Evolutionary conservation across 75 land plant genomes (phyloP).

Genomic region (Isoetes taiwanensis): DNA sequence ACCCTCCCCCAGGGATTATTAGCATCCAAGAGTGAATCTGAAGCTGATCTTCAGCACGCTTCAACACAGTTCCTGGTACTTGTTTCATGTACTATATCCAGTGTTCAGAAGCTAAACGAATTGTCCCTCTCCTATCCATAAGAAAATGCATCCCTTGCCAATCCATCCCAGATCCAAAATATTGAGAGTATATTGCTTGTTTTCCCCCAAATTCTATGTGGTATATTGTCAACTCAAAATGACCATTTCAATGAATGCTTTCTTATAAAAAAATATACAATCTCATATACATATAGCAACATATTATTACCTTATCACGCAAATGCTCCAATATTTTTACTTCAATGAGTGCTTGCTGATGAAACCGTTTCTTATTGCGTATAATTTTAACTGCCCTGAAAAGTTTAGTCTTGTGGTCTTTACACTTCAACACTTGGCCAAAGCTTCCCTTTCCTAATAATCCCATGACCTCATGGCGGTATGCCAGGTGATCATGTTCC

Average conservation of each 20-base stretch:
- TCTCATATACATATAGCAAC: neutral
- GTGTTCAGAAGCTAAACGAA: no score
- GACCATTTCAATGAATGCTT: neutral
- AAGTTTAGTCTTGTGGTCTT: conserved; percentile 24
- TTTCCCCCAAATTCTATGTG: neutral
- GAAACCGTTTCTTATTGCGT: conserved; percentile 27
- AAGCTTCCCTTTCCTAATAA: conserved; percentile 31
- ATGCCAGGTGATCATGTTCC: conserved; percentile 25
- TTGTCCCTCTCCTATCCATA: no score
- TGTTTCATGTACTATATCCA: no score
- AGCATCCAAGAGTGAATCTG: no score
- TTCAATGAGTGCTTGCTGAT: conserved; percentile 29
- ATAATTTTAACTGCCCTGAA: conserved; percentile 29
- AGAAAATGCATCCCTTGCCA: no score
- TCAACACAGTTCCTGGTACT: no score
- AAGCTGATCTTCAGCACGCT: no score
- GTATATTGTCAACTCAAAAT: neutral
- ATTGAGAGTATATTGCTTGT: neutral
- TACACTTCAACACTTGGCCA: conserved; percentile 29
- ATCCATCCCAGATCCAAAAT: no score
- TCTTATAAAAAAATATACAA: neutral
- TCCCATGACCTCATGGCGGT: conserved; percentile 24
- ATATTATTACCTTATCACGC: conserved; percentile 21
- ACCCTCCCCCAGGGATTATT: no score
- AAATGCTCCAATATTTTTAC: conserved; percentile 30